phyloP scores from a whole-genome alignment of 805 yeast genomes.

The Kockiozyma suomiensis region DNA sequence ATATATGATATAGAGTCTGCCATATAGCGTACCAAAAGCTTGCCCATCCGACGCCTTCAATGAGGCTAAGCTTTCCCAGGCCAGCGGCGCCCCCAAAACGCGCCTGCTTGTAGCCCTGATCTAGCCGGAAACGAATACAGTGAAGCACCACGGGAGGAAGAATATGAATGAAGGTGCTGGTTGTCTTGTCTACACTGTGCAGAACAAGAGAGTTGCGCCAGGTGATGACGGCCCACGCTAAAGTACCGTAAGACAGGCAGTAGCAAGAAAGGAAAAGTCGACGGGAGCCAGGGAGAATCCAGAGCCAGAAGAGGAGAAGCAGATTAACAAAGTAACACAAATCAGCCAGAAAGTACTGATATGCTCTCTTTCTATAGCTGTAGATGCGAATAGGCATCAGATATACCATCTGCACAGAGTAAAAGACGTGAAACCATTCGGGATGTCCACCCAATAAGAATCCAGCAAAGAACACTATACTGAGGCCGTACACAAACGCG shows the following conservation, averaged over 20 bases:
- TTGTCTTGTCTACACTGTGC: slow-evolving; percentile 89
- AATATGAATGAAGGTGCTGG: slow-evolving; percentile 86
- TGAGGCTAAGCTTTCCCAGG: slow-evolving; percentile 69
- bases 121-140: slow-evolving; percentile 66
- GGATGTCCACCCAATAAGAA: slow-evolving; percentile 78
- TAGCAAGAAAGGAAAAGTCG: slow-evolving; percentile 79
- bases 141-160: slow-evolving; percentile 88
- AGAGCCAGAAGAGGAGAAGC: slow-evolving; percentile 67
- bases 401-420: slow-evolving; percentile 60
- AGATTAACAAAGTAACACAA: slow-evolving; percentile 88
- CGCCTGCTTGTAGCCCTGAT: slow-evolving; percentile 46
- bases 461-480: slow-evolving; percentile 70
- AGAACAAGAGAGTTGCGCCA: slow-evolving; percentile 94
- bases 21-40: slow-evolving; percentile 81
- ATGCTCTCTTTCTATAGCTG: slow-evolving; percentile 75
- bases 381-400: slow-evolving; percentile 84
- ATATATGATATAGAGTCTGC: slow-evolving; percentile 90
- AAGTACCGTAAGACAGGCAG: slow-evolving; percentile 84
- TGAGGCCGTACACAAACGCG: slow-evolving; percentile 75
- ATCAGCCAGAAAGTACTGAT: slow-evolving; percentile 88
- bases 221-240: slow-evolving; percentile 90
- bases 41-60: slow-evolving; percentile 73
- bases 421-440: slow-evolving; percentile 70
- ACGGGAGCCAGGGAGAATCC: slow-evolving; percentile 78
- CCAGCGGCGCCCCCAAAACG: slow-evolving; percentile 83